These are phyloP conservation scores for Ophiocordyceps sinensis DNA, from an alignment of 2,329 filamentous ascomycete species.

Conservation along the genomic window DNA sequence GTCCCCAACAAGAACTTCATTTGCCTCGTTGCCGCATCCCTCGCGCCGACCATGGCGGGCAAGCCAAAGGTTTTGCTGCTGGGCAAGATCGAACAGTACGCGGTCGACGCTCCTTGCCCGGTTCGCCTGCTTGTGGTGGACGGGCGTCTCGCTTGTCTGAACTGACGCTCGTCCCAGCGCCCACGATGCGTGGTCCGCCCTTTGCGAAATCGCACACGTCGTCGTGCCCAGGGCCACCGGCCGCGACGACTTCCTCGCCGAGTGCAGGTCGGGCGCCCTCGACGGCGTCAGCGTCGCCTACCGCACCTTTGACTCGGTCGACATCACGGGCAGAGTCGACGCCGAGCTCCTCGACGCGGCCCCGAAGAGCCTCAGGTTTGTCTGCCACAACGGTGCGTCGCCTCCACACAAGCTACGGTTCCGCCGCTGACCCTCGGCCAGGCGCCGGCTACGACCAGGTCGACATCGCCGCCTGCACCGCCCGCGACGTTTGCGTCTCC, in stretches of 20 bases:
- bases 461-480: slow-evolving; percentile 56
- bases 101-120: neutral
- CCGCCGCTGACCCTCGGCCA: too few relatives aligned
- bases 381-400: slow-evolving; percentile 46
- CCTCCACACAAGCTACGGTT: too few relatives aligned
- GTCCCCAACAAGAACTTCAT: neutral
- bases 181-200: slow-evolving; percentile 45
- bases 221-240: slow-evolving; percentile 44
- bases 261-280: slow-evolving; percentile 50
- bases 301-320: slow-evolving; percentile 53
- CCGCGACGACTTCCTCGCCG: slow-evolving; percentile 53
- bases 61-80: slow-evolving; percentile 24
- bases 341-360: slow-evolving; percentile 48
- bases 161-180: slow-evolving; percentile 31
- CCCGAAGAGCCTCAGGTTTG: slow-evolving; percentile 37
- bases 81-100: slow-evolving; percentile 24
- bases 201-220: slow-evolving; percentile 50
- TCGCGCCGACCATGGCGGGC: slow-evolving; percentile 9
- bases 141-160: neutral
- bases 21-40: neutral
- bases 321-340: slow-evolving; percentile 56
- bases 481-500: slow-evolving; percentile 53
- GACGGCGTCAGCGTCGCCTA: slow-evolving; percentile 52
- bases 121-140: neutral
- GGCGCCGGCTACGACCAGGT: slow-evolving; percentile 80